phyloP scores from a whole-genome alignment of 306 rosid species.

The Boehmeria nivea region DNA sequence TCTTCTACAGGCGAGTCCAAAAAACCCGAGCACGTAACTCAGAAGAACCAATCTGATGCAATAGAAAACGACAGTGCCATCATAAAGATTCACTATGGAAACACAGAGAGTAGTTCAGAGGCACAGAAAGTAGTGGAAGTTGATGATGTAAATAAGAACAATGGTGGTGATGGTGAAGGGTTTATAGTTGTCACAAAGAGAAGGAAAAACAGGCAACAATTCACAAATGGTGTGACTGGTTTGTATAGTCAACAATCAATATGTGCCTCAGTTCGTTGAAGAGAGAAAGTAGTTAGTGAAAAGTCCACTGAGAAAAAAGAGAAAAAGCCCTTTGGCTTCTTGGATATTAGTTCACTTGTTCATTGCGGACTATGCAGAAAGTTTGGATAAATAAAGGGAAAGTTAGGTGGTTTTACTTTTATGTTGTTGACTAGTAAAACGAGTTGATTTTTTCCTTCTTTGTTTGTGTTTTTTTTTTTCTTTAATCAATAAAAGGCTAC shows the following conservation, averaged over 20 bases:
- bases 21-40: not conserved
- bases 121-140: conserved; percentile 29
- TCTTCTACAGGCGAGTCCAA: conserved; percentile 36
- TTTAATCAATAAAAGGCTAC: not conserved
- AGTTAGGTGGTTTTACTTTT: too few species aligned
- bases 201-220: conserved; percentile 67
- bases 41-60: conserved; percentile 47
- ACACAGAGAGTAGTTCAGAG: conserved; percentile 39
- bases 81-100: conserved; percentile 53
- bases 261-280: conserved; percentile 70
- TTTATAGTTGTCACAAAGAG: conserved; percentile 60
- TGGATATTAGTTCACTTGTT: too few species aligned
- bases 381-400: too few species aligned
- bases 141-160: conserved; percentile 31
- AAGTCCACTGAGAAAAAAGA: too few species aligned
- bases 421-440: not conserved
- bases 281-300: too few species aligned
- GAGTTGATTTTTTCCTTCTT: not conserved
- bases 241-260: conserved; percentile 74
- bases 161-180: conserved; percentile 60
- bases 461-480: not conserved
- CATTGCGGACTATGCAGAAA: too few species aligned
- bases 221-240: conserved; percentile 53
- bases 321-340: too few species aligned
- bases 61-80: conserved; percentile 75